Base-by-base conservation (phyloP, 2,329 filamentous ascomycete genomes). In the Alternaria longipes region DNA sequence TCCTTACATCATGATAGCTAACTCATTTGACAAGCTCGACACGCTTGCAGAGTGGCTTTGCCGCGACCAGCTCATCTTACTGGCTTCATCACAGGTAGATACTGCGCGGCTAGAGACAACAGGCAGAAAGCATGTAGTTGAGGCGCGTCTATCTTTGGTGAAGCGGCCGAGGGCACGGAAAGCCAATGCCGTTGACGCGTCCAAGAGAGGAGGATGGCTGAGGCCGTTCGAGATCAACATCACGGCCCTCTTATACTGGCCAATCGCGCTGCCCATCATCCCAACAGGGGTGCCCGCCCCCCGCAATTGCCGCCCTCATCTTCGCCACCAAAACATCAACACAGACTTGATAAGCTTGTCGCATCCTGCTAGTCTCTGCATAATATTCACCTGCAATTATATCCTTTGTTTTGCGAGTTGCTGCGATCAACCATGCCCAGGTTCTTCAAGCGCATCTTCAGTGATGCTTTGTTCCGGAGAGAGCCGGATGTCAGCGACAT, bases 381-480 rank as follows among this genome's bases (percentile, higher is more conserved):
- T 56, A 45, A 28, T 16, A 50, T 34, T 18, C 53, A 22, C 44
- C 40, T 52, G 46, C 58, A 28, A 20, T 22, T 40, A 52, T 46
- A 56, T 9, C 40, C 18, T 26, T 45, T 30, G 9, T 24, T 4
- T 32, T 24, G 30, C 46, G 32, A 16, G 30, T 22, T 24, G 28
- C 14, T 22, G 24, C 36, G 20, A 40, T 22, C 36, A 26, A 51
- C 12, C 41, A 71, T 72, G 67, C 64, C 70, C 34, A 67, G 49
- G 5, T 71, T 72, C 45, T 54, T 72, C 40, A 59, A 61, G 20
- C 68, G 68, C 57, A 69, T 71, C 46, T 70, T 72, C 32, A 59
- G 49, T 44, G 70, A 71, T 45, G 65, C 60, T 41, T 62, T 63
- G 34, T 72, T 71, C 50, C 63, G 70, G 24, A 60, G 18, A 57